Conservation (phyloP, 805 yeast genomes). For the Candida arabinofermentans region DNA sequence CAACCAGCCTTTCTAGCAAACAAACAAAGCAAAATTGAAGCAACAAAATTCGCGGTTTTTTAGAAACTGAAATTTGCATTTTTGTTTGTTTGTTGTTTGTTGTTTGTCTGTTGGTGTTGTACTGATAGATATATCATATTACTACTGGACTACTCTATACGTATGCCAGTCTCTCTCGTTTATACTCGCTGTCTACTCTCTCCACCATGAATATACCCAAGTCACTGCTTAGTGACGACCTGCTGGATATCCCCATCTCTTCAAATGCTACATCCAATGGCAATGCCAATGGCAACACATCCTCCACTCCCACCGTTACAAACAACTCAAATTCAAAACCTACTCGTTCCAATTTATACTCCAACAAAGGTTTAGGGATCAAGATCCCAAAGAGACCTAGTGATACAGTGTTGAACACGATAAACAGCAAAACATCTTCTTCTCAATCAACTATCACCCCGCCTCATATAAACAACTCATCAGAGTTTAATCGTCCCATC, state of each 20-base stretch:
- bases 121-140: too few relatives aligned
- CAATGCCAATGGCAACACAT: conserved; percentile 1
- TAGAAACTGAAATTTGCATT: too few relatives aligned
- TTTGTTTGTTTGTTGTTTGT: too few relatives aligned
- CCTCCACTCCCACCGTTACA: neutral
- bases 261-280: conserved; percentile 8
- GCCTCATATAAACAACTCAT: neutral
- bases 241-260: conserved; percentile 20
- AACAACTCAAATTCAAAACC: conserved; percentile 6
- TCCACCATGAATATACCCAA: conserved; percentile 8
- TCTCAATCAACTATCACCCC: conserved; percentile 8
- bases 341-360: neutral
- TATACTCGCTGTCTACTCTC: too few relatives aligned
- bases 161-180: too few relatives aligned
- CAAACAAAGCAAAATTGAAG: too few relatives aligned
- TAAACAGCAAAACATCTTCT: conserved; percentile 9
- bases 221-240: conserved; percentile 15
- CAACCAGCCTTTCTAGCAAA: too few relatives aligned
- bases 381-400: conserved; percentile 23
- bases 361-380: conserved; percentile 22
- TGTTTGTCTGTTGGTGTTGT: too few relatives aligned
- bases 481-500: conserved; percentile 7
- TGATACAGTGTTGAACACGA: conserved; percentile 19
- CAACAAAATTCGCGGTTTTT: too few relatives aligned
- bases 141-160: too few relatives aligned